phyloP scores from a whole-genome alignment of 164 flowering plant species.

The Amborella trichopoda region DNA sequence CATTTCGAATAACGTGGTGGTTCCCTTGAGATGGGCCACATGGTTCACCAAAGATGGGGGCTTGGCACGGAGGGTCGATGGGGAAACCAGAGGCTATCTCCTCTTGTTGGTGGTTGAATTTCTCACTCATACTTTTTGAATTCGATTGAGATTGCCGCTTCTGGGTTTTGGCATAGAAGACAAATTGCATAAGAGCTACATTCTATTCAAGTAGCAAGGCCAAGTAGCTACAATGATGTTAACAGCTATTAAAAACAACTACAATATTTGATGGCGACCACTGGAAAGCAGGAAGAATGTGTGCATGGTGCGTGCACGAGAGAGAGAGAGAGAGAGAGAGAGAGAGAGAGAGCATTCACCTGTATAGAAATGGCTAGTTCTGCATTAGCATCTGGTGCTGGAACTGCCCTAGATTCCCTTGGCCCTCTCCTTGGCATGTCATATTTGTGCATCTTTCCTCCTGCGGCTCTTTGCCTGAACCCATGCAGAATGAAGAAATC shows the following conservation, averaged over 20 bases:
- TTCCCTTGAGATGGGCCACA: slow-evolving; percentile 28
- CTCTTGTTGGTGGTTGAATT: slow-evolving; percentile 74
- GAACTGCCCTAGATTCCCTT: slow-evolving; percentile 75
- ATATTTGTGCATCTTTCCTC: slow-evolving; percentile 43
- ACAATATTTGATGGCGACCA: no score
- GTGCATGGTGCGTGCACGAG: background rate
- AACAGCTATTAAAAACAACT: no score
- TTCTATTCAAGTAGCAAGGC: no score
- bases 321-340: no score
- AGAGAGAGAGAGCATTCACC: no score
- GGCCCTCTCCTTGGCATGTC: slow-evolving; percentile 58
- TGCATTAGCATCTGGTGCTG: slow-evolving; percentile 98
- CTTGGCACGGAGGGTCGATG: slow-evolving; percentile 88
- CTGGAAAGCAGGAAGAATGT: background rate
- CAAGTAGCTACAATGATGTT: no score
- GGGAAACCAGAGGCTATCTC: slow-evolving; percentile 98
- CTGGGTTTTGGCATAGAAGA: no score
- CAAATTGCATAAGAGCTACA: no score
- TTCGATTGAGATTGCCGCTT: slow-evolving; percentile 3
- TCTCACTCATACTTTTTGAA: slow-evolving; percentile 85
- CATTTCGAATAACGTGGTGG: slow-evolving; percentile 45
- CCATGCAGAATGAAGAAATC: no score
- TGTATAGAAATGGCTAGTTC: slow-evolving; percentile 75
- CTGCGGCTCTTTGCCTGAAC: slow-evolving; percentile 64
- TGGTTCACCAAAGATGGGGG: slow-evolving; percentile 46